Conservation (phyloP, 2,329 filamentous ascomycete species). For the Bipolaris bicolor region DNA sequence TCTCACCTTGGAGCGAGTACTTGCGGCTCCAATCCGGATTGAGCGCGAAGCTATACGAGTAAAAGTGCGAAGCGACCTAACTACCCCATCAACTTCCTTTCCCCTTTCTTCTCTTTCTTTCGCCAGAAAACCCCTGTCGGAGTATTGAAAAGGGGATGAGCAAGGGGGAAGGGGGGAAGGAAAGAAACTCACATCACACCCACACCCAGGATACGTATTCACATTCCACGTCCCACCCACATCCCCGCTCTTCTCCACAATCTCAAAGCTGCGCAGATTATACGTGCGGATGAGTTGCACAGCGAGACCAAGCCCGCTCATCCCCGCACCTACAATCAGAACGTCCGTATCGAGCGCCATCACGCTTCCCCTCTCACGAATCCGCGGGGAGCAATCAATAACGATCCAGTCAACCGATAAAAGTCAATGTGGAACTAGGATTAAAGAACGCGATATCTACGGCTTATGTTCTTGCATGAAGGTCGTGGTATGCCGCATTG, state of each 20-base stretch:
- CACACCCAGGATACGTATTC: constrained; percentile 45
- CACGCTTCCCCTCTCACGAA: not conserved
- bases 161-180: no score
- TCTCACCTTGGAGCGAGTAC: constrained; percentile 62
- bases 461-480: no score
- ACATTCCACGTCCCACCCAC: constrained; percentile 45
- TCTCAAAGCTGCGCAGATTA: constrained; percentile 49
- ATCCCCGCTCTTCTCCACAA: constrained; percentile 53
- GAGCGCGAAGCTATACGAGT: constrained; percentile 66
- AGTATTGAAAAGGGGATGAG: no score
- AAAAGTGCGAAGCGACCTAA: constrained; percentile 58
- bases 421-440: no score
- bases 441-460: no score
- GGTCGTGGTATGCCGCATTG: no score
- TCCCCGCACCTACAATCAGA: constrained; percentile 59
- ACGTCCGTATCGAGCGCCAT: constrained; percentile 54
- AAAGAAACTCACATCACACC: constrained; percentile 38
- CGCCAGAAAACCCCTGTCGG: no score
- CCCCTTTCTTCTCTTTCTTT: no score
- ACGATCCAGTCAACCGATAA: no score
- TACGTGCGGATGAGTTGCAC: constrained; percentile 53
- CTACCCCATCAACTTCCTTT: not conserved
- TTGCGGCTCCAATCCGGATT: constrained; percentile 66
- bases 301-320: constrained; percentile 55
- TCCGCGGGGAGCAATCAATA: no score